Evolutionary conservation across 2,329 filamentous ascomycete genomes (phyloP), one percentile per base, ranked within the genome.

Genomic region (Hymenoscyphus occultus): DNA sequence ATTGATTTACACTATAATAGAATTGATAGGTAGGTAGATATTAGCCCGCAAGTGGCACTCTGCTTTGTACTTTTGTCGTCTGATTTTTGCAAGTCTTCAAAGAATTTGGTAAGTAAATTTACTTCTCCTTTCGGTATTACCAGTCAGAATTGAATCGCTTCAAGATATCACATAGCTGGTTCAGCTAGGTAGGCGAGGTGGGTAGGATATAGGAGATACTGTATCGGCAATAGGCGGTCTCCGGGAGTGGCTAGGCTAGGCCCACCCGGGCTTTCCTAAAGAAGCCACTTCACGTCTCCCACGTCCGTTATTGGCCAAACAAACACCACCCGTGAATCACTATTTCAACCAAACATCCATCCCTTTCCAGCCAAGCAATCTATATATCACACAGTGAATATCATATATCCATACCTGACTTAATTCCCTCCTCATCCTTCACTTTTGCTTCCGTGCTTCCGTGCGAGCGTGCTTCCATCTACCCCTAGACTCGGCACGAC

Each of bases 201-300:
- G 28, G 28, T 28, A 28, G 28, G 28, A 28, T 28, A 35, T 35
- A 35, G 35, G 35, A 35, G 35, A 35, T 28, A 12, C 9, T 19
- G 48, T 28, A 4, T 56, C 48, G 19, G 10, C 28, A 19, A 56
- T 3, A 56, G 10, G 13, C n/a, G 19, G 13, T 40, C 56, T 59
- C 40, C 59, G 59, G 9, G 28, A 4, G 4, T n/a, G 22, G 35
- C 19, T 40, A 19, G 22, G 39, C 19, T 60, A 35, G 32, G 58
- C 19, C 19, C 35, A 31, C 35, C 45, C 19, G 58, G 39, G 22
- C 59, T 42, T 61, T 51, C 58, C 62, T 57, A 64, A 56, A 42
- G 39, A 16, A 39, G 57, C 19, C 31, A 64, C 48, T 61, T 31
- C 59, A 31, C 7, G 16, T 39, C 32, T 19, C 35, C 12, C 12